These are phyloP conservation scores for Coemansia sp. DNA, from an alignment of 192 early-diverging fungal species.

Conservation along the genomic window DNA sequence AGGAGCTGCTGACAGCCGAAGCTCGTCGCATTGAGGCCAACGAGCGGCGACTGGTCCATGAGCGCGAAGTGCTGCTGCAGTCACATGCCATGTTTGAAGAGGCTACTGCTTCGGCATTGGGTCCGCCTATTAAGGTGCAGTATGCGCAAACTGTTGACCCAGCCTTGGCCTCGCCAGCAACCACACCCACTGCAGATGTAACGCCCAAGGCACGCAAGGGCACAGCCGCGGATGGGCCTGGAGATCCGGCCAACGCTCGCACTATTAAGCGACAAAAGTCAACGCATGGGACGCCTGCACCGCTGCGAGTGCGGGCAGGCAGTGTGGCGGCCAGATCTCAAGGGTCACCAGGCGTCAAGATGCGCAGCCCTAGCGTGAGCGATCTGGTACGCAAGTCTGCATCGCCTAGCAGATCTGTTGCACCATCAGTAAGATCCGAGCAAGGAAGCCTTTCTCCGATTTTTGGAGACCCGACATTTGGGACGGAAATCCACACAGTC, in stretches of 20 bases:
- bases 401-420: conserved; percentile 23
- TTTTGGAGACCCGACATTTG: conserved; percentile 44
- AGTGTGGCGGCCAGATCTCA: conserved; percentile 20
- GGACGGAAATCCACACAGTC: conserved; percentile 43
- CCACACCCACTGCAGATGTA: conserved; percentile 4
- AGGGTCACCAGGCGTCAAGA: background rate
- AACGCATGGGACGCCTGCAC: conserved; percentile 14
- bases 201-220: conserved; percentile 43
- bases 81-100: conserved; percentile 55
- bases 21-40: conserved; percentile 78
- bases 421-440: conserved; percentile 20
- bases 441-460: conserved; percentile 11
- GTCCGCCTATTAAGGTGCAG: conserved; percentile 46
- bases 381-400: conserved; percentile 23
- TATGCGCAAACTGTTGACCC: conserved; percentile 37
- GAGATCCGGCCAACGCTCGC: conserved; percentile 10
- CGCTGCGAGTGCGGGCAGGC: conserved; percentile 13
- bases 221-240: conserved; percentile 22
- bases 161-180: conserved; percentile 4
- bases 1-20: conserved; percentile 78
- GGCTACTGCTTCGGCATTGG: conserved; percentile 15
- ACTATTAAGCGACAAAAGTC: conserved; percentile 47
- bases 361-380: conserved; percentile 3
- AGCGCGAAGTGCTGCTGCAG: conserved; percentile 77
- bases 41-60: conserved; percentile 69